Evolutionary conservation across 2,329 filamentous ascomycete species (phyloP).

Genomic region (Botrytis porri): DNA sequence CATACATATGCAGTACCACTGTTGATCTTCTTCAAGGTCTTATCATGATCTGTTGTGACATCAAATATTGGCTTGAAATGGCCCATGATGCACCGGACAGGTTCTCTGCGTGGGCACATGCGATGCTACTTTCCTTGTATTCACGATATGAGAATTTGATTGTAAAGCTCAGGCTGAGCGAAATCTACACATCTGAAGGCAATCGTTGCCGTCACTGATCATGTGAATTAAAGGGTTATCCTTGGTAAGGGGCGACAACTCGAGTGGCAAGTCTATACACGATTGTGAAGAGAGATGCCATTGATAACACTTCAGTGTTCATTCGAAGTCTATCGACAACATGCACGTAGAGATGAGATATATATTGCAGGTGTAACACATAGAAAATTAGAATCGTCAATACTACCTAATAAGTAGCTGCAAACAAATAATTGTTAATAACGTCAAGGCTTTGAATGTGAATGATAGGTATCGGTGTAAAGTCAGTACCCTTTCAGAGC

Average conservation of each 20-base stretch:
- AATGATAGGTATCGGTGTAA: not conserved
- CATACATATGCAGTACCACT: not conserved
- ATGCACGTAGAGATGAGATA: not conserved
- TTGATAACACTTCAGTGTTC: not conserved
- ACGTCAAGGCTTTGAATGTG: conserved; percentile 4
- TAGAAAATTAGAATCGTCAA: not conserved
- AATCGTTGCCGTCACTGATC: not conserved
- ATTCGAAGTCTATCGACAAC: not conserved
- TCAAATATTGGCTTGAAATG: not conserved
- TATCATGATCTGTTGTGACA: not conserved
- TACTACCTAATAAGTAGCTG: not conserved
- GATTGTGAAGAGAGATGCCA: not conserved
- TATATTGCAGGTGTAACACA: not conserved
- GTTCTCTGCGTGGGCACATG: not conserved
- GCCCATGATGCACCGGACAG: not conserved
- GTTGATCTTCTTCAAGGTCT: not conserved
- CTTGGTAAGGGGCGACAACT: conserved; percentile 3
- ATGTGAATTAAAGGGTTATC: not conserved
- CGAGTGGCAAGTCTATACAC: not conserved
- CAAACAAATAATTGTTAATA: not conserved
- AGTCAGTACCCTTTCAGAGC: not conserved
- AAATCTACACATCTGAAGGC: not conserved
- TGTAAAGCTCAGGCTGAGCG: not conserved
- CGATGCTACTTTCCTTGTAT: not conserved
- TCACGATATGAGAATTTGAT: not conserved